Evolutionary conservation across 148 eudicot species (phyloP), one percentile per base, ranked within the genome.

Genomic region (Vaccinium myrtillus): DNA sequence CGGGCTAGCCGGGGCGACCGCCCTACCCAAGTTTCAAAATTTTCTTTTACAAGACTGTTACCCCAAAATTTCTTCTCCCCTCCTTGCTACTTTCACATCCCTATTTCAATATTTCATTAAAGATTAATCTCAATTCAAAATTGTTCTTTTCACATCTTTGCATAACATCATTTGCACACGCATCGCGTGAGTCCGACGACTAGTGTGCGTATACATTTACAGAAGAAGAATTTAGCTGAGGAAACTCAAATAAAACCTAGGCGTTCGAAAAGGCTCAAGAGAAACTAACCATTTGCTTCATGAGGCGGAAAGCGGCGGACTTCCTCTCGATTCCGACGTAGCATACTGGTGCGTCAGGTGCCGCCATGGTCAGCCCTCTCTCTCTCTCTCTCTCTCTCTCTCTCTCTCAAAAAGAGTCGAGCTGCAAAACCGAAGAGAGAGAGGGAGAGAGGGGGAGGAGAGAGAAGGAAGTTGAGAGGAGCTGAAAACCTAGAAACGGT

Each of bases 271-370:
- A 48, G 6, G 50, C 48, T n/a, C 9, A 21, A 46, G 6, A 48
- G 0, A 81, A 59, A 18, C 76, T 39, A 32, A 95, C 99, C 99
- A 97, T 95, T 94, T 95, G 98, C 83, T 97, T 97, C 99, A 97
- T 97, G 91, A 97, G 99, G 87, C 98, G 98, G 73, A 97, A 97
- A 12, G 99, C 98, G 46, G 98, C 92, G 73, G 99, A 97, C 53
- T 85, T 88, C 12, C 92, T 91, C 79, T 86, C 94, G 78, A 97
- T 84, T 65, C 99, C 99, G 87, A 97, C 99, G 76, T 90, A 97
- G 71, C 95, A 89, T 8, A 91, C 86, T 6, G 99, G 94, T 88
- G 92, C 95, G 90, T 97, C 98, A 0, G 96, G 93, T 25, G 96
- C 88, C 82, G 95, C 93, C 99, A 97, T 97, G 63, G 87, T 50